These are phyloP conservation scores for Fagopyrum tataricum DNA, from an alignment of 148 eudicot species.

Conservation along the genomic window DNA sequence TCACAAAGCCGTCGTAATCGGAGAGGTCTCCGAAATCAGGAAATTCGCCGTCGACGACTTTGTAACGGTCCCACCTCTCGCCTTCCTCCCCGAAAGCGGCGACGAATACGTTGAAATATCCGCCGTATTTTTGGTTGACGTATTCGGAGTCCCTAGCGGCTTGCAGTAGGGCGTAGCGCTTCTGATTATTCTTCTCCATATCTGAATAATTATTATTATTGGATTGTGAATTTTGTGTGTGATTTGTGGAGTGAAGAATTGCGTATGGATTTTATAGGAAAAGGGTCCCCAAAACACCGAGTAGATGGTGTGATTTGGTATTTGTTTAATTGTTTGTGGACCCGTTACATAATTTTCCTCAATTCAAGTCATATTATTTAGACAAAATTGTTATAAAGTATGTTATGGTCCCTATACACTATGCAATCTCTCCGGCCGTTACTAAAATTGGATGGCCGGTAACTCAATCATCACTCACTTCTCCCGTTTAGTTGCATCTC, in stretches of 20 bases:
- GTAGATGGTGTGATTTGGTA: not conserved
- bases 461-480: too few species aligned
- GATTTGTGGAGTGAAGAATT: not conserved
- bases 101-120: constrained; percentile 60
- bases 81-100: constrained; percentile 49
- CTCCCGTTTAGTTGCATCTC: too few species aligned
- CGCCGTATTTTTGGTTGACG: constrained; percentile 51
- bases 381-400: too few species aligned
- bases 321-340: constrained; percentile 1
- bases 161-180: constrained; percentile 43
- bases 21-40: constrained; percentile 41
- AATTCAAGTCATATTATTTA: too few species aligned
- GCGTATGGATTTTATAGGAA: not conserved
- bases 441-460: too few species aligned
- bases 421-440: too few species aligned
- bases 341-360: not conserved
- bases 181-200: not conserved
- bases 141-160: constrained; percentile 70
- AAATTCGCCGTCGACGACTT: constrained; percentile 62
- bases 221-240: not conserved
- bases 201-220: not conserved
- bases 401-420: too few species aligned
- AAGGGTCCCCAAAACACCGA: not conserved
- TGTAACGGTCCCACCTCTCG: constrained; percentile 66
- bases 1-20: constrained; percentile 58